Evolutionary conservation across 768 basidiomycete genomes (phyloP).

Genomic region (Hirschioporus abietinus): DNA sequence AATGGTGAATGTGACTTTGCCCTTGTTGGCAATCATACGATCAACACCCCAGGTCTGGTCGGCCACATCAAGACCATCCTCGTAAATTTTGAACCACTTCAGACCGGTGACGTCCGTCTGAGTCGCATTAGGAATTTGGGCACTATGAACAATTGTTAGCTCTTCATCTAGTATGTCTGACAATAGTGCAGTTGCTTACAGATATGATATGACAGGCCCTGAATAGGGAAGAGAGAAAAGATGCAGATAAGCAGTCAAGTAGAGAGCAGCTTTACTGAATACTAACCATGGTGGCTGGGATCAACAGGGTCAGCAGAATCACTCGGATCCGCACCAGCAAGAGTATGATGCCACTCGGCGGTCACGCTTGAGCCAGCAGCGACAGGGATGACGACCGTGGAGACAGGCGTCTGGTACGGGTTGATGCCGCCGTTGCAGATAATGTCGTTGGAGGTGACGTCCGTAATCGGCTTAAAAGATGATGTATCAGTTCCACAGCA

Average conservation of each 20-base stretch:
- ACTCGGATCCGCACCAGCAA: constrained; percentile 37
- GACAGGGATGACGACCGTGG: constrained; percentile 38
- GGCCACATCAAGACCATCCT: constrained; percentile 34
- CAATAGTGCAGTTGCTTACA: constrained; percentile 28
- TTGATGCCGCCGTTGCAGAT: constrained; percentile 61
- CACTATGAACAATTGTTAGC: constrained; percentile 26
- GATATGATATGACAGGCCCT: constrained; percentile 40
- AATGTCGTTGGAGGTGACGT: constrained; percentile 49
- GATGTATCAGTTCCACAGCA: background rate
- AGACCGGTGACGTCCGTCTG: constrained; percentile 42
- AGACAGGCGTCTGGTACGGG: constrained; percentile 45
- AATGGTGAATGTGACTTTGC: constrained; percentile 43
- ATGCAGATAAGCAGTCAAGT: background rate
- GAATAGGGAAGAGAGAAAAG: background rate
- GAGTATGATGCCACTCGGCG: constrained; percentile 48
- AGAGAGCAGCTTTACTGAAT: background rate
- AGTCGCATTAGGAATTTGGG: constrained; percentile 38
- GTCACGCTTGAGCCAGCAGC: constrained; percentile 49
- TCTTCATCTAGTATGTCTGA: background rate
- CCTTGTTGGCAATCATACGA: constrained; percentile 40
- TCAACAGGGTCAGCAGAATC: constrained; percentile 49
- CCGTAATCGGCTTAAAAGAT: constrained; percentile 44
- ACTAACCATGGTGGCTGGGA: constrained; percentile 40
- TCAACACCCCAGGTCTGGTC: constrained; percentile 41
- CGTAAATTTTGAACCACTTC: constrained; percentile 50